These are phyloP conservation scores for Phylloporus scabripes DNA, from an alignment of 768 basidiomycete genomes.

Conservation along the genomic window DNA sequence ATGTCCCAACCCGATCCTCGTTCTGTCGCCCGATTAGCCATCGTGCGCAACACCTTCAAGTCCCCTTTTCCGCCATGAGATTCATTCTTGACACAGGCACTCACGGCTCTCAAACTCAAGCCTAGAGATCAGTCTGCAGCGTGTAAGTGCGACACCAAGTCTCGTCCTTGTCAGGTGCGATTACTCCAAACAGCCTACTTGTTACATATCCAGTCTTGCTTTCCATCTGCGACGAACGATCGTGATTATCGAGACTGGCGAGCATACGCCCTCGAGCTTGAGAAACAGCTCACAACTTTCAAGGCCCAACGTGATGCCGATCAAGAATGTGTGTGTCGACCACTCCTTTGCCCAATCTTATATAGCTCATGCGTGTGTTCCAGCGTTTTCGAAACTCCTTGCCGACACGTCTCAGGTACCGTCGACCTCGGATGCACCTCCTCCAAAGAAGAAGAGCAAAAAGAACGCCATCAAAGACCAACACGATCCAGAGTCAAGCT, in stretches of 20 bases:
- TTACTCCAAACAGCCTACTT: conserved; percentile 21
- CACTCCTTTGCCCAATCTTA: neutral
- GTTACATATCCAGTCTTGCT: conserved; percentile 23
- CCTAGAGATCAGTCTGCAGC: conserved; percentile 20
- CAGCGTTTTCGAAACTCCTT: conserved; percentile 21
- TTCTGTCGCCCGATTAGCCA: conserved; percentile 18
- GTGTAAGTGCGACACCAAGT: conserved; percentile 11
- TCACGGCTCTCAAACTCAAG: conserved; percentile 23
- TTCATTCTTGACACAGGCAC: conserved; percentile 10
- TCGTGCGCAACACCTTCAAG: conserved; percentile 17
- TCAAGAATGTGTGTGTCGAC: conserved; percentile 17
- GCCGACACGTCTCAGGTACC: conserved; percentile 10
- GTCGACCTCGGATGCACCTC: conserved; percentile 15
- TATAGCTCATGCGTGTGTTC: neutral
- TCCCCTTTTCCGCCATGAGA: too few relatives aligned
- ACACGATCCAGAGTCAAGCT: conserved; percentile 14
- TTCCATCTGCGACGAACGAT: conserved; percentile 12
- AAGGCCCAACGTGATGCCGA: conserved; percentile 20
- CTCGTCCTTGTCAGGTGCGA: neutral
- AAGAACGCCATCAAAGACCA: conserved; percentile 18
- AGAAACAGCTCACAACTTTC: conserved; percentile 18
- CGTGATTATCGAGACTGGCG: conserved; percentile 15
- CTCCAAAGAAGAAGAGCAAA: conserved; percentile 26
- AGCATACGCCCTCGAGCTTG: conserved; percentile 27
- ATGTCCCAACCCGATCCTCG: conserved; percentile 12